Evolutionary conservation across 2,329 filamentous ascomycete species (phyloP), one percentile per base, ranked within the genome.

Genomic region (Microsporum ferrugineum): DNA sequence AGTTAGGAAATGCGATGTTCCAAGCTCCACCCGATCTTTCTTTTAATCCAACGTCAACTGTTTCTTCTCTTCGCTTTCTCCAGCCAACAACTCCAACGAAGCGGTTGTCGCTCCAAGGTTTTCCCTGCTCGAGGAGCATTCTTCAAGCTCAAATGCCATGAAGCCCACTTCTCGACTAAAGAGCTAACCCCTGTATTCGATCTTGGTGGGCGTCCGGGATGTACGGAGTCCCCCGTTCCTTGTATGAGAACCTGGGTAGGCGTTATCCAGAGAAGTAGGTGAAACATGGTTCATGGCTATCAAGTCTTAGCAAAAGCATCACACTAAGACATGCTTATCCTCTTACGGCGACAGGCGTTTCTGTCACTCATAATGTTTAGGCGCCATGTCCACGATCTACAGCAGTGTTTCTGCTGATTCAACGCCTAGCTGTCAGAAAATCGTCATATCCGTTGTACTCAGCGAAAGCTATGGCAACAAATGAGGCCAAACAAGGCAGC

Each of bases 281-380:
- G 51, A 55, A 55, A 55, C 51, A 55, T 55, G 51, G 51, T 55
- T 55, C 14, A 36, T 55, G 51, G 51, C 51, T 55, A 55, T 55
- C 51, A 38, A 36, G 31, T 55, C 33, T 55, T 34, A 55, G 51
- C 51, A 55, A 29, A 38, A 55, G 33, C 51, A 36, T 27, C 31
- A 55, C 31, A 33, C 51, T 55, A 34, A 36, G 33, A 36, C 51
- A 36, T 55, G 31, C 7, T 5, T 36, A n/a, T 2, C 51, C 33
- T 17, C 12, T 34, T 34, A 5, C 17, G 31, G 51, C 14, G 10
- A 27, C 29, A 55, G 14, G 31, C 51, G 31, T 36, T 55, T 27
- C 51, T n/a, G 12, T 23, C 5, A 29, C 12, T 14, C 31, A 55
- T 33, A 31, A 12, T 31, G 31, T 38, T 34, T 29, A 55, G 51